Base-by-base conservation (phyloP, 2,329 filamentous ascomycete species). In the Aspergillus bombycis region DNA sequence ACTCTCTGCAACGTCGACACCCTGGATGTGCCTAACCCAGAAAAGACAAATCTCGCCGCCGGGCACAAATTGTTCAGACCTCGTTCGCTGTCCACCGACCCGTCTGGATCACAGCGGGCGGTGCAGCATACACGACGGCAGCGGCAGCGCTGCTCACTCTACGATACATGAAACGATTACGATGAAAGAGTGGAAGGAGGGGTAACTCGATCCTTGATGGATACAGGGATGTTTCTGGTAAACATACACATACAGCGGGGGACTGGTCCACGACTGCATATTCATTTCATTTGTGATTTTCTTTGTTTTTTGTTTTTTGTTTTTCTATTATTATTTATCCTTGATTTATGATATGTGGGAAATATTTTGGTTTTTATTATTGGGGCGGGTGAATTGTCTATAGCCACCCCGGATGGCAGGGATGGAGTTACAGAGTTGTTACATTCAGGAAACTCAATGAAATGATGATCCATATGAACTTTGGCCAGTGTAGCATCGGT, bases 61-160 rank as follows among this genome's bases (percentile, higher is more conserved):
- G 74, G 60, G 67, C 67, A 46, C 67, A 74, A 45, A 45, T 76
- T 41, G 64, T 75, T 6, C 67, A 67, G 38, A 75, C 70, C 38
- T 74, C 78, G 8, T 59, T 79, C n/a, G 67, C 58, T 26, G 68
- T 71, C 28, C 75, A 77, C 57, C 69, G 66, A 52, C 75, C 75
- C 5, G 75, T 77, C 54, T 77, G 75, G 74, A 34, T 74, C 16
- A 70, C 74, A 4, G 75, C 72, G 12, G 70, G 61, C 1, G 74
- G 72, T 12, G 74, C 70, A 30, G 65, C 70, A 10, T 77, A 77
- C 63, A 76, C 75, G 10, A 74, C 71, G 5, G 66, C 70, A 61
- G 72, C 67, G 2, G 75, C 74, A 3, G 71, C 75, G 5, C 75
- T 71, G 58, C 67, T 77, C 14, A 75, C 75, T 0, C 69, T 76